Percentiles rank a stretch among this genome's conserved stretches.
Evolutionary conservation across 768 basidiomycete genomes (phyloP).

Genomic region (Boletales sp.): DNA sequence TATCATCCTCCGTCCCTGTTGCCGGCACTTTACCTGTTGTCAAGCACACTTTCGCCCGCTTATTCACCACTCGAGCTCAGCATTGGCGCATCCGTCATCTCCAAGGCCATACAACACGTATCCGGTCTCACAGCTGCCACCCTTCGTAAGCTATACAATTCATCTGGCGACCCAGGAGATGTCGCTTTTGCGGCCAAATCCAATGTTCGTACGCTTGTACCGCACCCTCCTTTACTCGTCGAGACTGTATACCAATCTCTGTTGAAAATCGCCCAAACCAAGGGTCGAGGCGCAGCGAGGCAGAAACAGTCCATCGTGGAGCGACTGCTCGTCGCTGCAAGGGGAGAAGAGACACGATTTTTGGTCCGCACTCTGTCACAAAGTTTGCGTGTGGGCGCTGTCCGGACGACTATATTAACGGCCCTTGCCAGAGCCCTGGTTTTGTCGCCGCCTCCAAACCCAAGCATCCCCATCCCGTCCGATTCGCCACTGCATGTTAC

Average conservation of each 20-base stretch:
- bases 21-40: conserved; percentile 76
- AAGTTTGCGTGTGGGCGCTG: conserved; percentile 85
- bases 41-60: conserved; percentile 74
- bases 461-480: conserved; percentile 13
- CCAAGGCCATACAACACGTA: conserved; percentile 66
- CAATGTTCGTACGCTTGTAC: conserved; percentile 67
- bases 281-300: conserved; percentile 72
- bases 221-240: conserved; percentile 65
- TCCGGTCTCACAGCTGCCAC: conserved; percentile 60
- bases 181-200: conserved; percentile 84
- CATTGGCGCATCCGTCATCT: conserved; percentile 63
- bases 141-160: conserved; percentile 63
- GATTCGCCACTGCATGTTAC: conserved; percentile 30
- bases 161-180: conserved; percentile 81
- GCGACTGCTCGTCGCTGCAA: conserved; percentile 76
- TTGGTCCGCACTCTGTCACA: conserved; percentile 70
- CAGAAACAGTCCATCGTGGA: conserved; percentile 77
- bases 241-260: conserved; percentile 65
- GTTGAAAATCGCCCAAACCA: conserved; percentile 61
- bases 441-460: conserved; percentile 43
- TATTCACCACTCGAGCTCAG: conserved; percentile 72
- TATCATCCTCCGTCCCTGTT: conserved; percentile 68
- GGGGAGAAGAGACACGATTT: conserved; percentile 85
- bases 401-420: conserved; percentile 75
- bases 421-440: conserved; percentile 79